Conservation (phyloP, 2,329 filamentous ascomycete genomes). For the Ascochyta fabae region DNA sequence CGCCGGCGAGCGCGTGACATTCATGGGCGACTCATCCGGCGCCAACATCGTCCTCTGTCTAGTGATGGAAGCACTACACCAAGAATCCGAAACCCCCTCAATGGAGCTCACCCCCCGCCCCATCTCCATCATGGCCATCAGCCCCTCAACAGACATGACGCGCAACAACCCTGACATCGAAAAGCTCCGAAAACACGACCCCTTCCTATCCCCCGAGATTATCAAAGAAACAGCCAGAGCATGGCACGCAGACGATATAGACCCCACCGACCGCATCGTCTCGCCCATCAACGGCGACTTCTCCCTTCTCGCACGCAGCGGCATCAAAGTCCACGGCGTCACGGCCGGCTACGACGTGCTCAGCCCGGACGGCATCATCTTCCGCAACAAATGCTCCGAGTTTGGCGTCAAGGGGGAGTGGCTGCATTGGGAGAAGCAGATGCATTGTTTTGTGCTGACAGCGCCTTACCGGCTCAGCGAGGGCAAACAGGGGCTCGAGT, state of each 20-base stretch:
- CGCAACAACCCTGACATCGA: slow-evolving; percentile 55
- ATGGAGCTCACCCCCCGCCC: slow-evolving; percentile 33
- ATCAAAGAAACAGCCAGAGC: slow-evolving; percentile 52
- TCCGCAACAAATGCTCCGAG: slow-evolving; percentile 55
- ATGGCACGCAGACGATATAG: slow-evolving; percentile 52
- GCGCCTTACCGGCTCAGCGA: slow-evolving; percentile 58
- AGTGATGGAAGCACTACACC: slow-evolving; percentile 47
- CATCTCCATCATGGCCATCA: slow-evolving; percentile 53
- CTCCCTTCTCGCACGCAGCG: slow-evolving; percentile 44
- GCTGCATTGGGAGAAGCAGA: slow-evolving; percentile 66
- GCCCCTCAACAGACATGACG: slow-evolving; percentile 58
- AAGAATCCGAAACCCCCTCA: slow-evolving; percentile 29
- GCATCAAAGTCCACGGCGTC: slow-evolving; percentile 60
- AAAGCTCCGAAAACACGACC: slow-evolving; percentile 52
- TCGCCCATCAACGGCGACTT: slow-evolving; percentile 59
- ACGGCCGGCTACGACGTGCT: slow-evolving; percentile 62
- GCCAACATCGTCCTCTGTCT: slow-evolving; percentile 60
- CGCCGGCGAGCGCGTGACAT: slow-evolving; percentile 53
- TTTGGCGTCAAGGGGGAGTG: slow-evolving; percentile 58
- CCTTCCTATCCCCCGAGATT: slow-evolving; percentile 53
- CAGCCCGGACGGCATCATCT: slow-evolving; percentile 58
- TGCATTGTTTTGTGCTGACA: slow-evolving; percentile 65
- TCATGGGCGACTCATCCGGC: slow-evolving; percentile 64
- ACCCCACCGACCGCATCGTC: slow-evolving; percentile 53
- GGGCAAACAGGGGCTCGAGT: slow-evolving; percentile 54